A percentile compares a stretch with the other conserved stretches of the same genome.
These are phyloP conservation scores for Podospora tetraspora DNA, from an alignment of 495 filamentous ascomycete species.

Conservation along the genomic window DNA sequence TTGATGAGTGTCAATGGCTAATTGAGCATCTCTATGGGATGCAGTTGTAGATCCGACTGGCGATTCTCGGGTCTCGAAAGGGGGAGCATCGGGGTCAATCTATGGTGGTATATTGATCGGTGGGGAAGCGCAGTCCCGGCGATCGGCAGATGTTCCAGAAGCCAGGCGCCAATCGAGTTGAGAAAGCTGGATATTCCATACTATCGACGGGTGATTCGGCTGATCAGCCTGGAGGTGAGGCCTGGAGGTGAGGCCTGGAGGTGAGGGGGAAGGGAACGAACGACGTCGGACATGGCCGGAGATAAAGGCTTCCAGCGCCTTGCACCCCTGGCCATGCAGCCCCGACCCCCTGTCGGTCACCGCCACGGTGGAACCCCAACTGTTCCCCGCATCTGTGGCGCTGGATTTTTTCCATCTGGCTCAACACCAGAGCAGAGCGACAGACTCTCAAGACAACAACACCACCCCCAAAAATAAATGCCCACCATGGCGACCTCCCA, in stretches of 20 bases:
- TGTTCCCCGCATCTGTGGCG: background rate
- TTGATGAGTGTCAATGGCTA: background rate
- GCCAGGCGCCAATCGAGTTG: conserved; percentile 18
- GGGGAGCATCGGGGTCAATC: conserved; percentile 19
- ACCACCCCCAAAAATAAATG: background rate
- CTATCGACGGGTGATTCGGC: conserved; percentile 29
- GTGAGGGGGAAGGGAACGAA: background rate
- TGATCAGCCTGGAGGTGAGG: conserved; percentile 20
- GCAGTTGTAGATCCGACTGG: background rate
- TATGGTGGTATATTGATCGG: conserved; percentile 5
- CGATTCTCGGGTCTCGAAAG: conserved; percentile 20
- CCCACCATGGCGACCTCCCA: background rate
- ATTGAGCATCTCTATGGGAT: background rate
- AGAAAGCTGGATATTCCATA: conserved; percentile 18
- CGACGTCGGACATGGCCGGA: background rate
- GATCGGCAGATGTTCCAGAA: conserved; percentile 32
- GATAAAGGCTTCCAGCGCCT: background rate
- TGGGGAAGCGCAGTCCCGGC: conserved; percentile 13
- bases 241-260: no score
- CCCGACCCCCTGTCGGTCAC: background rate
- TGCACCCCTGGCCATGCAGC: background rate
- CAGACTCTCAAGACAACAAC: background rate
- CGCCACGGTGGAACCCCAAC: background rate
- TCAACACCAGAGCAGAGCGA: background rate
- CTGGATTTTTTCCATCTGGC: background rate